A percentile compares a stretch with the other conserved stretches of the same genome.
phyloP scores from a whole-genome alignment of 177 flowering plant species.

The Telopea speciosissima region DNA sequence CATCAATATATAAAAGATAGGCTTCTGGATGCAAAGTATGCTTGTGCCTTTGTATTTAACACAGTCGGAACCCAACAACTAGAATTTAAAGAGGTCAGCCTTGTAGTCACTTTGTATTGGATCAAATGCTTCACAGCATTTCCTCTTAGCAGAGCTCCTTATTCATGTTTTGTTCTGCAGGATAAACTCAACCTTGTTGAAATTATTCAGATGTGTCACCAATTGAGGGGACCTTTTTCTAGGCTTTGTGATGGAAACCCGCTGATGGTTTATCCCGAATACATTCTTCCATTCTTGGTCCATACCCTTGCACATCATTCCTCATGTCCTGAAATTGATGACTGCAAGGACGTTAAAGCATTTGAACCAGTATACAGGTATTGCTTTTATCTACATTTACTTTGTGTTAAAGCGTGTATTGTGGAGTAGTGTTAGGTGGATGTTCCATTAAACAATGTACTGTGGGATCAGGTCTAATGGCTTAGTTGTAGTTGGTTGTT shows the following conservation, averaged over 20 bases:
- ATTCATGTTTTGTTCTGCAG: slow-evolving; percentile 39
- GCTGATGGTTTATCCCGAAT: slow-evolving; percentile 53
- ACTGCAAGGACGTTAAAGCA: slow-evolving; percentile 62
- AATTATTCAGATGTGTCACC: slow-evolving; percentile 72
- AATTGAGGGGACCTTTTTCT: slow-evolving; percentile 56
- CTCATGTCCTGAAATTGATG: slow-evolving; percentile 65
- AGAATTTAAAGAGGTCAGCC: slow-evolving; percentile 66
- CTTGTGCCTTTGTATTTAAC: slow-evolving; percentile 63
- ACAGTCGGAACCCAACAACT: slow-evolving; percentile 26
- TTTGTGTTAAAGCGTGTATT: no score
- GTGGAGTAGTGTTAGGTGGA: no score
- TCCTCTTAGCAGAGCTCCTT: background rate
- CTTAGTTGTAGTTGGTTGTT: no score
- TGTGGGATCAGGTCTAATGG: no score
- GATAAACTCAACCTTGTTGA: slow-evolving; percentile 71
- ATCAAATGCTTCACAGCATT: slow-evolving; percentile 3
- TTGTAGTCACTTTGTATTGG: slow-evolving; percentile 2
- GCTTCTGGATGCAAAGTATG: slow-evolving; percentile 79
- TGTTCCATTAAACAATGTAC: no score
- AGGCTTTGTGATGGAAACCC: slow-evolving; percentile 52
- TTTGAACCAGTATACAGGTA: slow-evolving; percentile 80
- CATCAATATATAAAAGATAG: slow-evolving; percentile 85
- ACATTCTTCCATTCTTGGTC: slow-evolving; percentile 68
- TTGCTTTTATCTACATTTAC: slow-evolving; percentile 1
- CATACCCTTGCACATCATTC: slow-evolving; percentile 86